Evolutionary conservation across 1,284 basidiomycete genomes (phyloP), one percentile per base, ranked within the genome.

Genomic region (Papiliotrema terrestris): DNA sequence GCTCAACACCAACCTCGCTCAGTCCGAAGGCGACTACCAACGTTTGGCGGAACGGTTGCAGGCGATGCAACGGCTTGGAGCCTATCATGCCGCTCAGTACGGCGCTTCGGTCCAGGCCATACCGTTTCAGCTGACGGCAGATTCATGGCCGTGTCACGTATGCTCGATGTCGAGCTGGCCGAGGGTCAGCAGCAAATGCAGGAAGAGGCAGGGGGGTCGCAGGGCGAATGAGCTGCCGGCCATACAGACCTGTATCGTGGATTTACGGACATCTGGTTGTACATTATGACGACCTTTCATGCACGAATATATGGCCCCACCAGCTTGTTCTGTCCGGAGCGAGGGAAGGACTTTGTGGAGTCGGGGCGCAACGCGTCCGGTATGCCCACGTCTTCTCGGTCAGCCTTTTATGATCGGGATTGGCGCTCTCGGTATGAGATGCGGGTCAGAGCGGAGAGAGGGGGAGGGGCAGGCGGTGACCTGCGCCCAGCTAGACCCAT

Each of bases 101-200:
- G n/a, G n/a, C 65, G 75, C 69, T 43, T 15, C 5, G 17, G 29
- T 11, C 29, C 29, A 32, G n/a, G n/a, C 29, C n/a, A 36, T n/a
- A 17, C 8, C 15, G 15, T 8, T n/a, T 26, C 19, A n/a, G 29
- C 38, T 57, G 45, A 58, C 53, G 13, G 36, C 26, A 77, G 75
- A 46, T 77, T 77, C 59, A 77, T 77, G 75, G 73, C 75, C 9
- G 67, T 71, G 2, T 75, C 73, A 22, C 56, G 73, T 35, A 56
- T 75, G 23, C 59, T 77, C 13, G 74, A 77, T 49, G 60, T 66
- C 13, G 75, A 77, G 54, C 58, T 77, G 5, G 56, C 60, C 20
- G 48, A 55, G 26, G 56, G 50, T 15, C 23, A 19, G 35, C 35
- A 50, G 19, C 22, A 49, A 45, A 25, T 48, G 26, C 39, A 51